A percentile compares a stretch with the other conserved stretches of the same genome.
phyloP scores from a whole-genome alignment of 768 basidiomycete genomes.

The Lanmaoa rubissima region DNA sequence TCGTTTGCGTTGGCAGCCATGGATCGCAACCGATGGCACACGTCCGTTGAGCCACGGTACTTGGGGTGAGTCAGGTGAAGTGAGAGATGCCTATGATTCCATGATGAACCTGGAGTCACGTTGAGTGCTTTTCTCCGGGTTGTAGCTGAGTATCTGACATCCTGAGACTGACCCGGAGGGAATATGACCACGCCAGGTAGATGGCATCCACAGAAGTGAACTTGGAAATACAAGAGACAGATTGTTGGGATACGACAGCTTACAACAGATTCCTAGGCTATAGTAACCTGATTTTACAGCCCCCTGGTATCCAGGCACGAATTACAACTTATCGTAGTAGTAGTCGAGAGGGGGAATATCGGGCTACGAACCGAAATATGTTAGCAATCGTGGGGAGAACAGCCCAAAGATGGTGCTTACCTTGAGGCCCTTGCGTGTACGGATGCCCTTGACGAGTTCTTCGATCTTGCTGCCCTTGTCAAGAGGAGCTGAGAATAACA shows the following conservation, averaged over 20 bases:
- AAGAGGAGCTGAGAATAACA: slow-evolving; percentile 49
- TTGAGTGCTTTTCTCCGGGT: neutral
- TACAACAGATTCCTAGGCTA: slow-evolving; percentile 12
- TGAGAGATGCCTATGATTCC: neutral
- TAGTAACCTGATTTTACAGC: slow-evolving; percentile 8
- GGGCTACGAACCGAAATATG: slow-evolving; percentile 45
- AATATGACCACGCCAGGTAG: no score
- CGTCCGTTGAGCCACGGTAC: neutral
- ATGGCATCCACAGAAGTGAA: neutral
- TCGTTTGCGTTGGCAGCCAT: neutral
- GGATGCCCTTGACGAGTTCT: slow-evolving; percentile 77
- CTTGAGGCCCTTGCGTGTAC: slow-evolving; percentile 95
- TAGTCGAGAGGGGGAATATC: slow-evolving; percentile 85
- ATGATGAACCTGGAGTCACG: neutral
- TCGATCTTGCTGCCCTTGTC: slow-evolving; percentile 94
- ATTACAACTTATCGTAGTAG: slow-evolving; percentile 92
- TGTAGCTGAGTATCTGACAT: neutral
- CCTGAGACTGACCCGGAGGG: neutral
- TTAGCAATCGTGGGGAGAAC: slow-evolving; percentile 6
- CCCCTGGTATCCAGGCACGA: neutral
- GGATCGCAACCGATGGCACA: neutral
- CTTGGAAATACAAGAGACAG: slow-evolving; percentile 12
- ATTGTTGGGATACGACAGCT: slow-evolving; percentile 18
- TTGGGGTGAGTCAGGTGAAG: neutral
- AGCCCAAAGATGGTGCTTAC: slow-evolving; percentile 33